Percentiles rank a stretch among this genome's conserved stretches.
Evolutionary conservation across 2,329 filamentous ascomycete species (phyloP).

Genomic region (Apiospora malaysiana): DNA sequence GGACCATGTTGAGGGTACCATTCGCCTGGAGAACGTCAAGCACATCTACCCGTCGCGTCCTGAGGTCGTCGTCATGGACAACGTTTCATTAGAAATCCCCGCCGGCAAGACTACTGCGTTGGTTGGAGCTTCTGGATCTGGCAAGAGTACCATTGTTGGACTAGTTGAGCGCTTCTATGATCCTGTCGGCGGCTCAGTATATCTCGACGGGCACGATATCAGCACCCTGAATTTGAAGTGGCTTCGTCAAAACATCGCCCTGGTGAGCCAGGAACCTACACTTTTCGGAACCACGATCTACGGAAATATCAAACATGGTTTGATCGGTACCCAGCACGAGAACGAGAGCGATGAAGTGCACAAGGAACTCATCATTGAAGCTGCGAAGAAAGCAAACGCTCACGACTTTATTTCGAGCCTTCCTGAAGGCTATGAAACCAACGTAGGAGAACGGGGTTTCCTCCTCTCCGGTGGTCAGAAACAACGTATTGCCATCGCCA

Average conservation of each 20-base stretch:
- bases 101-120: constrained; percentile 92
- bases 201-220: constrained; percentile 84
- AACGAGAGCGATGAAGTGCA: constrained; percentile 70
- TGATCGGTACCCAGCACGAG: constrained; percentile 84
- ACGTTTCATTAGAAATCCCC: constrained; percentile 79
- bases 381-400: constrained; percentile 89
- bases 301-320: constrained; percentile 86
- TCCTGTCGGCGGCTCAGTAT: constrained; percentile 79
- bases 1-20: constrained; percentile 74
- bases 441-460: constrained; percentile 95
- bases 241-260: constrained; percentile 88
- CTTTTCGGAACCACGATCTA: constrained; percentile 90
- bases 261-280: constrained; percentile 92
- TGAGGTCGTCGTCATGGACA: constrained; percentile 87
- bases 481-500: constrained; percentile 93
- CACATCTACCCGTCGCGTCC: constrained; percentile 95
- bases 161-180: constrained; percentile 94
- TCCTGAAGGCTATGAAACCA: constrained; percentile 89
- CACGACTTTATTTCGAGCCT: constrained; percentile 87
- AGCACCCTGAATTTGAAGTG: constrained; percentile 83
- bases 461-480: constrained; percentile 94
- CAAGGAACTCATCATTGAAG: constrained; percentile 74
- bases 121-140: constrained; percentile 91
- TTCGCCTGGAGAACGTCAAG: constrained; percentile 82
- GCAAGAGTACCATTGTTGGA: constrained; percentile 93